Evolutionary conservation across 495 filamentous ascomycete species (phyloP).

Genomic region (Aspergillus panamensis): DNA sequence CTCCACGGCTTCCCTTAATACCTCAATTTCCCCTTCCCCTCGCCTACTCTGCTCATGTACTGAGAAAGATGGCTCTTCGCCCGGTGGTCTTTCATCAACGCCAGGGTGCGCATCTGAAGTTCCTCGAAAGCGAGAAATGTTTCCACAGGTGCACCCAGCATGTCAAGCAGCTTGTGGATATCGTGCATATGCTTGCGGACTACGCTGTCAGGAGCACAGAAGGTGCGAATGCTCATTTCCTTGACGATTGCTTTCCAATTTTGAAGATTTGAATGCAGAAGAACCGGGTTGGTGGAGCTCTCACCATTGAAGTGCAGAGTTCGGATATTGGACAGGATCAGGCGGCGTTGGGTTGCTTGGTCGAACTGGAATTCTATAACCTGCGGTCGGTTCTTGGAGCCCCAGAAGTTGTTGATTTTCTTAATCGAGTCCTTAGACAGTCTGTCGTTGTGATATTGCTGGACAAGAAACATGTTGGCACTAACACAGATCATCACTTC

Average conservation of each 20-base stretch:
- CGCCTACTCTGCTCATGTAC: neutral
- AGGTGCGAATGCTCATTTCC: conserved; percentile 53
- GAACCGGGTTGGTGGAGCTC: conserved; percentile 35
- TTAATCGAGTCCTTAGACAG: conserved; percentile 46
- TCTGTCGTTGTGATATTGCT: conserved; percentile 45
- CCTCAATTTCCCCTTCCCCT: neutral
- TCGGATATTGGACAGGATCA: conserved; percentile 49
- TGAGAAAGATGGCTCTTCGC: conserved; percentile 15
- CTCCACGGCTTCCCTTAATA: neutral
- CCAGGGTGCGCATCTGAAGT: conserved; percentile 29
- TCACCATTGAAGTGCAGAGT: conserved; percentile 48
- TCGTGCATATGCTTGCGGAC: conserved; percentile 55
- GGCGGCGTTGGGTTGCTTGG: conserved; percentile 51
- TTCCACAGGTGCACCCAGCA: conserved; percentile 45
- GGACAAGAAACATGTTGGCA: conserved; percentile 49
- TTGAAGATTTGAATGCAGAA: conserved; percentile 46
- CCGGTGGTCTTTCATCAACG: conserved; percentile 31
- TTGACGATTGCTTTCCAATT: conserved; percentile 50
- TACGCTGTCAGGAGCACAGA: conserved; percentile 51
- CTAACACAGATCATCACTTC: conserved; percentile 53
- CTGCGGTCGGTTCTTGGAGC: conserved; percentile 47
- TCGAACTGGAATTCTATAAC: conserved; percentile 58
- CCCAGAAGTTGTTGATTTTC: conserved; percentile 45
- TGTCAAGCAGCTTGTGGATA: conserved; percentile 48
- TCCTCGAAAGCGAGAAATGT: conserved; percentile 41